A percentile compares a stretch with the other conserved stretches of the same genome.
phyloP scores from a whole-genome alignment of 352 stramenopile species.

The Pythium phragmiticola region DNA sequence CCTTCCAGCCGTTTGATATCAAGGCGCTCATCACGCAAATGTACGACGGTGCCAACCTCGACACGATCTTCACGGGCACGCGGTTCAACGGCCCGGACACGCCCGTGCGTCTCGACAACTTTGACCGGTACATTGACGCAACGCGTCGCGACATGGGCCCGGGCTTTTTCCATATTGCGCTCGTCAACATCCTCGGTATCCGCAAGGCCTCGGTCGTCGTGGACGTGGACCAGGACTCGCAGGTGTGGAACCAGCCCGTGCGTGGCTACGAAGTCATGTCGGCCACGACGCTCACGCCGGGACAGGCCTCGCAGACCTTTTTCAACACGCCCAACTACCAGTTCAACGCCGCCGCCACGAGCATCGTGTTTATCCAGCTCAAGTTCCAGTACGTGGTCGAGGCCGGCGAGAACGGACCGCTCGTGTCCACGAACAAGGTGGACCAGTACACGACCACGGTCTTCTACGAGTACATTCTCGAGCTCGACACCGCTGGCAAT shows the following conservation, averaged over 20 bases:
- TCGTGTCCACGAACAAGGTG: slow-evolving; percentile 28
- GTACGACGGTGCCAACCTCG: slow-evolving; percentile 28
- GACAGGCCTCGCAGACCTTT: slow-evolving; percentile 23
- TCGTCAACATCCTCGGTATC: slow-evolving; percentile 45
- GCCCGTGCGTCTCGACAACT: slow-evolving; percentile 29
- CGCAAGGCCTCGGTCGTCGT: slow-evolving; percentile 37
- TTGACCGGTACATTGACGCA: slow-evolving; percentile 41
- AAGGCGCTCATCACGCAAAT: slow-evolving; percentile 25
- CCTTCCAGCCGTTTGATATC: slow-evolving; percentile 29
- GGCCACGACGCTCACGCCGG: slow-evolving; percentile 33
- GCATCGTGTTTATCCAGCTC: slow-evolving; percentile 43
- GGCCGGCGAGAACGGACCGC: slow-evolving; percentile 37
- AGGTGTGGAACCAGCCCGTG: slow-evolving; percentile 66
- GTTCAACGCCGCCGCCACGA: slow-evolving; percentile 27
- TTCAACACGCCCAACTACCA: slow-evolving; percentile 32
- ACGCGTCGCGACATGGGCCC: slow-evolving; percentile 51
- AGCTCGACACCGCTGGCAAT: slow-evolving; percentile 54
- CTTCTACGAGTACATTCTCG: slow-evolving; percentile 53
- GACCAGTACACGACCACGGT: slow-evolving; percentile 29
- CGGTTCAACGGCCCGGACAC: slow-evolving; percentile 31
- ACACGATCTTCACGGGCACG: slow-evolving; percentile 43
- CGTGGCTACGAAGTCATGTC: slow-evolving; percentile 41
- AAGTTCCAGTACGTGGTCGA: slow-evolving; percentile 47
- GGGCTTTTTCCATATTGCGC: slow-evolving; percentile 27
- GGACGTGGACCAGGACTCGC: slow-evolving; percentile 32